A percentile compares a stretch with the other conserved stretches of the same genome.
Evolutionary conservation across 768 basidiomycete genomes (phyloP).

Genomic region (Lactarius indigo): DNA sequence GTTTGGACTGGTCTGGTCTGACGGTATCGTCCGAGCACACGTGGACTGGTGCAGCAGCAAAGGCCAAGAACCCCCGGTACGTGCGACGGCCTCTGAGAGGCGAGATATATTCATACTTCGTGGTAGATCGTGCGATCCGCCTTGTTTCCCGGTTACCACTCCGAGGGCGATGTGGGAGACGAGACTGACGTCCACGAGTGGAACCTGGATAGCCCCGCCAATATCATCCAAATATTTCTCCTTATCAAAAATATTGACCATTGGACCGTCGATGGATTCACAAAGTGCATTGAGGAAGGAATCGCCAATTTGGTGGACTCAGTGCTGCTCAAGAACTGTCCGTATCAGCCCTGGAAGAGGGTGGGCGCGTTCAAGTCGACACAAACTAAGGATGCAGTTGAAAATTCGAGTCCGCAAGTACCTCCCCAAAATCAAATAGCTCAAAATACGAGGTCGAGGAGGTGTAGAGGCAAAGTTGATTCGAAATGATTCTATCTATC

Average conservation of each 20-base stretch:
- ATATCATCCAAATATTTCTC: constrained; percentile 49
- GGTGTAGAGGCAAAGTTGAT: constrained; percentile 11
- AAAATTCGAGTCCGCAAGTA: constrained; percentile 33
- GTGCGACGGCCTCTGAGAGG: background rate
- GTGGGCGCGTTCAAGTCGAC: constrained; percentile 29
- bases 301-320: constrained; percentile 36
- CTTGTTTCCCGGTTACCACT: constrained; percentile 36
- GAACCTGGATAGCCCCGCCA: constrained; percentile 42
- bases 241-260: constrained; percentile 50
- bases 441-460: constrained; percentile 5
- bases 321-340: constrained; percentile 33
- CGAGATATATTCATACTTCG: background rate
- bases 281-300: constrained; percentile 39
- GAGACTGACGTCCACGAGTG: constrained; percentile 44
- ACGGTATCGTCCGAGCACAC: constrained; percentile 50
- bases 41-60: constrained; percentile 47
- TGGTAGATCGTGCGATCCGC: constrained; percentile 48
- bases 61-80: constrained; percentile 11
- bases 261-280: constrained; percentile 48
- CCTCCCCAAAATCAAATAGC: constrained; percentile 6
- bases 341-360: constrained; percentile 49
- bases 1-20: constrained; percentile 53
- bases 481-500: background rate
- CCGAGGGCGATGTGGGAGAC: constrained; percentile 24
- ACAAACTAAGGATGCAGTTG: constrained; percentile 31